Evolutionary conservation across 163 green algal genomes (phyloP), one percentile per base, ranked within the genome.

Genomic region (Volvox carteri): DNA sequence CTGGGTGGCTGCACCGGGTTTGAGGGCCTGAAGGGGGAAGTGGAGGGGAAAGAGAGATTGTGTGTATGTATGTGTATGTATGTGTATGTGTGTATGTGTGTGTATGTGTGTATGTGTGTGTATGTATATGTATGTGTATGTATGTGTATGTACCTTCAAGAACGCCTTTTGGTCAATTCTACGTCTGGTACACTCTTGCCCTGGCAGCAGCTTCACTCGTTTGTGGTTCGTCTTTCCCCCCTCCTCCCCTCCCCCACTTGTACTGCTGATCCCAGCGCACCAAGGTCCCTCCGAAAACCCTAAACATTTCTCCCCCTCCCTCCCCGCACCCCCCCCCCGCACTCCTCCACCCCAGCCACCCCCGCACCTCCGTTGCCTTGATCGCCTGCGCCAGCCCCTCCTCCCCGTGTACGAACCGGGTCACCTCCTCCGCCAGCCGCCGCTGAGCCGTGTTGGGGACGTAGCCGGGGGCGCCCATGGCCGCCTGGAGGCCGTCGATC

Each of bases 381-480:
- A 99, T 92, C 4, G 98, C 98, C 85, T 97, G 93, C 73, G 94
- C 83, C 70, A 99, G 92, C 11, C 97, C 98, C 85, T 96, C 94
- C 87, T 99, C 93, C 0, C 98, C 98, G 90, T 99, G 98, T 70
- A 99, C 98, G 93, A 99, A 98, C 42, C 94, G 91, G 2, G 97
- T 99, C 9, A 99, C 97, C 91, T 99, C 97, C 80, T 98, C 95
- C 0, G 98, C 98, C 58, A 99, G 94, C 33, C 92, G 84, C 54
- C 91, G 90, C 95, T 99, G 98, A 44, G 76, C 97, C 1, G 93
- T 96, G 94, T 99, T 99, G 67, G 97, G 97, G 46, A 93, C 86
- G 79, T 99, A 99, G 16, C 54, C 86, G 33, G 76, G 62, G 28
- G 39, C 54, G 6, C 0, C 9, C 97, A 99, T 98, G 48, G 86